Evolutionary conservation across 192 early-diverging fungal genomes (phyloP), one percentile per base, ranked within the genome.

Genomic region (Backusella tuberculispora): DNA sequence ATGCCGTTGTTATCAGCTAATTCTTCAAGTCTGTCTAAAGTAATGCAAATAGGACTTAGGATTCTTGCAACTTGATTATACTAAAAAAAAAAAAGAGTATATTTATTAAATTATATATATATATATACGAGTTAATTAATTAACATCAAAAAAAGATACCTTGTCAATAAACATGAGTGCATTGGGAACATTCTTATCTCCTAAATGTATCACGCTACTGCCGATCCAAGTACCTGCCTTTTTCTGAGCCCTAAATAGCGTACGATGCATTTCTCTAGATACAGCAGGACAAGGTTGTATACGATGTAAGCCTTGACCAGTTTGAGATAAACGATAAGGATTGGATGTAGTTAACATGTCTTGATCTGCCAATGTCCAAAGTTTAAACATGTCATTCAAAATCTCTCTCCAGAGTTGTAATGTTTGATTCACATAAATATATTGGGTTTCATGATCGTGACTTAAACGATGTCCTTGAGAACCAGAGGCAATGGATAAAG

Each of bases 41-140:
- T 90, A 2, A 86, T 88, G 47, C 90, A 87, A 47, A 99, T 91
- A 0, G 98, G 98, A 73, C 92, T 91, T 15, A 99, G 87, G 71
- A 99, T 99, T 63, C 94, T 89, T 66, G 96, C 89, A n/a, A 99
- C 93, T 88, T 99, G 97, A 74, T 96, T 98, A 83, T 98, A 98
- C 88, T 93, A 78, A 77, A 38, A 45, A 17, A 50, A 45, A 78
- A 77, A 38, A 45, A 17, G 48, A 45, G 29, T 69, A 17, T 47
- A 17, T 70, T 15, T 26, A 26, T 26, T 12, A 2, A 12, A 5
- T 4, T 6, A 37, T 43, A 48, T 12, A 47, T 10, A 38, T 50
- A 15, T n/a, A n/a, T 37, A 14, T 44, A 12, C 4, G 44, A 48
- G 9, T 14, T 38, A 6, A 6, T 48, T 50, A n/a, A n/a, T 46